phyloP scores from a whole-genome alignment of 1,284 basidiomycete species.

The Boletus semigastroideus region DNA sequence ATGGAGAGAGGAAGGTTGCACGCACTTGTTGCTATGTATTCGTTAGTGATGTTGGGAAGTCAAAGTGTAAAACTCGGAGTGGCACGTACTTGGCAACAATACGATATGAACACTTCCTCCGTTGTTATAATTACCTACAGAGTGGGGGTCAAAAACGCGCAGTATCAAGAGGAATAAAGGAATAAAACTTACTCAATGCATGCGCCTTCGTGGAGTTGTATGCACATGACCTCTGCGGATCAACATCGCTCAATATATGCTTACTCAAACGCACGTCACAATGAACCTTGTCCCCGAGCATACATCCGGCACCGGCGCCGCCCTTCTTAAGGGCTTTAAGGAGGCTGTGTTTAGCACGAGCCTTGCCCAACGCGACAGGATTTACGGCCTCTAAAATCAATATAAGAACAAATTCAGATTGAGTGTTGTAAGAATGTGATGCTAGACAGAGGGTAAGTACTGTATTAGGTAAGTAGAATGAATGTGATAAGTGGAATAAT shows the following conservation, averaged over 20 bases:
- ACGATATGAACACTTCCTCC: slow-evolving; percentile 88
- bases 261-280: not conserved
- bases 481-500: no score
- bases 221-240: slow-evolving; percentile 63
- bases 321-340: slow-evolving; percentile 55
- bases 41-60: slow-evolving; percentile 52
- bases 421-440: no score
- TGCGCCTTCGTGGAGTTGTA: slow-evolving; percentile 88
- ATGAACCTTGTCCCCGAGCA: slow-evolving; percentile 68
- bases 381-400: slow-evolving; percentile 70
- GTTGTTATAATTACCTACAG: slow-evolving; percentile 76
- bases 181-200: slow-evolving; percentile 62
- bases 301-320: slow-evolving; percentile 49
- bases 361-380: slow-evolving; percentile 85
- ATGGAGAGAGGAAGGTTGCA: not conserved
- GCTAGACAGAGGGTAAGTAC: no score
- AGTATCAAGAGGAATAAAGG: not conserved
- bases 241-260: not conserved
- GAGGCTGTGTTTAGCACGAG: slow-evolving; percentile 86
- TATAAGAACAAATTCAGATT: not conserved
- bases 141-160: slow-evolving; percentile 5
- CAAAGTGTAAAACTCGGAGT: slow-evolving; percentile 38
- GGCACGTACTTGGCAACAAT: no score
- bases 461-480: no score
- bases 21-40: slow-evolving; percentile 52